phyloP scores from a whole-genome alignment of 768 basidiomycete genomes.

The Agrocybe praecox region DNA sequence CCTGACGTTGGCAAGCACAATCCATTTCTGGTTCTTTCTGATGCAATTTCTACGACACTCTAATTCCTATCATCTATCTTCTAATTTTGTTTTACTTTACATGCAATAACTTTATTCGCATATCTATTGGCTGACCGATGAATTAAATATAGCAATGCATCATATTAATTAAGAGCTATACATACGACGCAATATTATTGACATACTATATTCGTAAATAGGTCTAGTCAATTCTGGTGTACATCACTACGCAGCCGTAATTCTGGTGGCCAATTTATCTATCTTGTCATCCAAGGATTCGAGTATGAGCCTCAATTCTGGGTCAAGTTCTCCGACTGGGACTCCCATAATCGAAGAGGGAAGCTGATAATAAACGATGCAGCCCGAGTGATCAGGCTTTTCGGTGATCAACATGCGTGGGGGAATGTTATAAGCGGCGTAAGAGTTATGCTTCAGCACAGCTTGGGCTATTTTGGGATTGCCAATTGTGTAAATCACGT shows the following conservation, averaged over 20 bases:
- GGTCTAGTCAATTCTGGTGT: too few species aligned
- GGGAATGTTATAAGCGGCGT: constrained; percentile 44
- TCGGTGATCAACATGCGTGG: constrained; percentile 46
- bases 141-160: too few species aligned
- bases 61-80: background rate
- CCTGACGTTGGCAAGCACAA: too few species aligned
- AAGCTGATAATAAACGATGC: constrained; percentile 46
- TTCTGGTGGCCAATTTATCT: constrained; percentile 38
- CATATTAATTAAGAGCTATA: too few species aligned
- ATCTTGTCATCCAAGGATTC: constrained; percentile 45
- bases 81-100: background rate
- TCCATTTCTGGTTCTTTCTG: background rate
- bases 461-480: constrained; percentile 53
- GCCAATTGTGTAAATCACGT: constrained; percentile 48
- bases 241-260: constrained; percentile 22
- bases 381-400: constrained; percentile 37
- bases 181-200: too few species aligned
- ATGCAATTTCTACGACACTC: background rate
- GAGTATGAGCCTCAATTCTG: constrained; percentile 32
- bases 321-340: constrained; percentile 21
- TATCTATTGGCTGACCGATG: too few species aligned
- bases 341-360: constrained; percentile 48
- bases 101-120: background rate
- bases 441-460: constrained; percentile 43
- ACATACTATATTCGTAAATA: too few species aligned